Evolutionary conservation across 2,329 filamentous ascomycete species (phyloP).

Genomic region (Rhynchosporium graminicola): DNA sequence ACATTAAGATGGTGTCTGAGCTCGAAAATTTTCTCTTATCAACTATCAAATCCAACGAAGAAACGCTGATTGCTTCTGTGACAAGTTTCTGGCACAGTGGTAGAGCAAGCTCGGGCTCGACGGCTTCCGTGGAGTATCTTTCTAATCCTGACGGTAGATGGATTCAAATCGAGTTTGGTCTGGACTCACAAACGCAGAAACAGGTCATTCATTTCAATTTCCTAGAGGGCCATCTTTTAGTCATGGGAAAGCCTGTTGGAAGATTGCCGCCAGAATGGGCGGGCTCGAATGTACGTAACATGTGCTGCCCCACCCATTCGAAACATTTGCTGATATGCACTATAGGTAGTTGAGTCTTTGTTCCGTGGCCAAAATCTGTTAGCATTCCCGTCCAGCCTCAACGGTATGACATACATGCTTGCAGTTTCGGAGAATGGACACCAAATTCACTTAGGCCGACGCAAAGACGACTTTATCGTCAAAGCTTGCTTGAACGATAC

Average conservation of each 20-base stretch:
- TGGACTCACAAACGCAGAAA: slow-evolving; percentile 48
- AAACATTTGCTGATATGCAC: not conserved
- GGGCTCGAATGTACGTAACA: not conserved
- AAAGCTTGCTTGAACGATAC: slow-evolving; percentile 40
- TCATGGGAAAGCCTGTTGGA: slow-evolving; percentile 51
- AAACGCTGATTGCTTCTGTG: slow-evolving; percentile 43
- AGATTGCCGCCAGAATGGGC: slow-evolving; percentile 55
- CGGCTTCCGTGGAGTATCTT: slow-evolving; percentile 35
- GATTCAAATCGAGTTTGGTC: slow-evolving; percentile 39
- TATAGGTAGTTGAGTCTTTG: slow-evolving; percentile 49
- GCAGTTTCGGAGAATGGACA: slow-evolving; percentile 43
- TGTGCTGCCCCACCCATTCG: not conserved
- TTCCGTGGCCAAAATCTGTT: slow-evolving; percentile 56
- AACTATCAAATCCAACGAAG: slow-evolving; percentile 40
- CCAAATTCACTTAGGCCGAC: slow-evolving; percentile 57
- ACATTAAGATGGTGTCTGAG: slow-evolving; percentile 47
- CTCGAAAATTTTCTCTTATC: slow-evolving; percentile 42
- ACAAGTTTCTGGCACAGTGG: slow-evolving; percentile 47
- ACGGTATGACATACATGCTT: slow-evolving; percentile 54
- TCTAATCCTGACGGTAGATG: slow-evolving; percentile 37
- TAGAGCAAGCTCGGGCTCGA: slow-evolving; percentile 26
- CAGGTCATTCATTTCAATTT: slow-evolving; percentile 44
- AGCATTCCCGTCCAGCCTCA: slow-evolving; percentile 52
- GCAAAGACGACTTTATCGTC: slow-evolving; percentile 46
- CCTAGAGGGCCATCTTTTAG: slow-evolving; percentile 49